These are phyloP conservation scores for Cordyceps militaris DNA, from an alignment of 2,329 filamentous ascomycete species.

Conservation along the genomic window DNA sequence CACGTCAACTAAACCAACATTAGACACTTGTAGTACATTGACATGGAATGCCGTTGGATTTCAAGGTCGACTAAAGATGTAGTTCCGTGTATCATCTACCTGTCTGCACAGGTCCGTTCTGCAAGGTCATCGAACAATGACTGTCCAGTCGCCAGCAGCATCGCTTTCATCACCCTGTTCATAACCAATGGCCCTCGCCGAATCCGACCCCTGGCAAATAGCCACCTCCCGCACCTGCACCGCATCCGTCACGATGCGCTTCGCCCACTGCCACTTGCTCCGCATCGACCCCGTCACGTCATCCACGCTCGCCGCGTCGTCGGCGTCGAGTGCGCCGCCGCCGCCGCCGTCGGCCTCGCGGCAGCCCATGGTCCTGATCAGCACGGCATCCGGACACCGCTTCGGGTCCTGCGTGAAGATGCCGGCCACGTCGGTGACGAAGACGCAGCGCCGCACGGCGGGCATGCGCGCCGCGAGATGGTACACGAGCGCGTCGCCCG, in stretches of 20 bases:
- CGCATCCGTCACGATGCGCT: slow-evolving; percentile 9
- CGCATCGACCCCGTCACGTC: slow-evolving; percentile 13
- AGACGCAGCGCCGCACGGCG: slow-evolving; percentile 1
- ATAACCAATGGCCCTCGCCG: not conserved
- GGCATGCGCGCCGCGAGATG: slow-evolving; percentile 2
- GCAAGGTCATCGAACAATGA: not conserved
- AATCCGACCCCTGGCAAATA: slow-evolving; percentile 1
- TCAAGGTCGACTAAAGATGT: too few relatives aligned
- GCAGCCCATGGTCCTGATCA: not conserved
- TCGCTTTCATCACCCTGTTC: not conserved
- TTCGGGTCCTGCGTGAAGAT: slow-evolving; percentile 12
- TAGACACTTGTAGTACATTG: too few relatives aligned
- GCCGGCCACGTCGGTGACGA: slow-evolving; percentile 11
- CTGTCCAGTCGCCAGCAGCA: not conserved
- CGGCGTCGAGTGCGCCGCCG: not conserved
- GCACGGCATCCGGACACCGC: not conserved
- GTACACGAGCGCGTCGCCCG: slow-evolving; percentile 12
- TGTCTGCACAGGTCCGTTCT: too few relatives aligned
- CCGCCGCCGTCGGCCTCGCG: not conserved
- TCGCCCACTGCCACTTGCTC: slow-evolving; percentile 14
- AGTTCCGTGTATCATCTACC: too few relatives aligned
- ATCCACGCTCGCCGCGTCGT: not conserved
- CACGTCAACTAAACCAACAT: too few relatives aligned
- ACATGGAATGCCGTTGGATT: too few relatives aligned
- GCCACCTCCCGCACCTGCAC: not conserved